Percentiles rank a stretch among this genome's conserved stretches.
These are phyloP conservation scores for Ceratocystis huliohia DNA, from an alignment of 2,329 filamentous ascomycete species.

Conservation along the genomic window DNA sequence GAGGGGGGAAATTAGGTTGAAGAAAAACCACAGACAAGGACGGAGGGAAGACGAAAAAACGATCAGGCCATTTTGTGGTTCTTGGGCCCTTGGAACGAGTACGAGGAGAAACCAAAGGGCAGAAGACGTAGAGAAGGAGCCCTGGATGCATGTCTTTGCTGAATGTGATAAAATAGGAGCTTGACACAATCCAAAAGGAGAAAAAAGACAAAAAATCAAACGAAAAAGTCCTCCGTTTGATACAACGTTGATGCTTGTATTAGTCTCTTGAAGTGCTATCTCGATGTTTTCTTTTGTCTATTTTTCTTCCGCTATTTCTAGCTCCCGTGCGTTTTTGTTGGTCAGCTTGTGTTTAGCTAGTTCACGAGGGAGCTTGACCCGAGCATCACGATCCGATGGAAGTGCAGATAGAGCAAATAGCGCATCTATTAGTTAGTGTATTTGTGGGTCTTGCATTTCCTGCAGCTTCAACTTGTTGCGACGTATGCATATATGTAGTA, in stretches of 20 bases:
- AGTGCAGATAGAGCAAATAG: background rate
- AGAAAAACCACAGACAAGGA: background rate
- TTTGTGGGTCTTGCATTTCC: background rate
- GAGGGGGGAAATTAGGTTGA: background rate
- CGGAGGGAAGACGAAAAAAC: background rate
- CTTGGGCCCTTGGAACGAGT: background rate
- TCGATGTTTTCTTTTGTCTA: background rate
- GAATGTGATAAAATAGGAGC: background rate
- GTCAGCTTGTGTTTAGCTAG: background rate
- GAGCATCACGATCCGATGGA: background rate
- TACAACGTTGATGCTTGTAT: background rate
- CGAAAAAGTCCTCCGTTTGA: background rate
- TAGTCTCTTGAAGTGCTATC: background rate
- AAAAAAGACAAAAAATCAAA: background rate
- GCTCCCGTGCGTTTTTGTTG: background rate
- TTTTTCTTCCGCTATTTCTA: too few relatives aligned
- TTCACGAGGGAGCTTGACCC: background rate
- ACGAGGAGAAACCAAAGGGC: background rate
- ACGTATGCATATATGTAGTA: background rate
- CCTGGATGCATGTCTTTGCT: background rate
- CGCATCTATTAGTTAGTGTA: background rate
- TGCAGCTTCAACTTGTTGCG: background rate
- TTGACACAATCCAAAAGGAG: constrained; percentile 2
- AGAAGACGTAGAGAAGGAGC: background rate
- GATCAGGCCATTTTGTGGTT: constrained; percentile 6